Evolutionary conservation across 2,329 filamentous ascomycete species (phyloP), one percentile per base, ranked within the genome.

Genomic region (Emergomyces pasteurianus): DNA sequence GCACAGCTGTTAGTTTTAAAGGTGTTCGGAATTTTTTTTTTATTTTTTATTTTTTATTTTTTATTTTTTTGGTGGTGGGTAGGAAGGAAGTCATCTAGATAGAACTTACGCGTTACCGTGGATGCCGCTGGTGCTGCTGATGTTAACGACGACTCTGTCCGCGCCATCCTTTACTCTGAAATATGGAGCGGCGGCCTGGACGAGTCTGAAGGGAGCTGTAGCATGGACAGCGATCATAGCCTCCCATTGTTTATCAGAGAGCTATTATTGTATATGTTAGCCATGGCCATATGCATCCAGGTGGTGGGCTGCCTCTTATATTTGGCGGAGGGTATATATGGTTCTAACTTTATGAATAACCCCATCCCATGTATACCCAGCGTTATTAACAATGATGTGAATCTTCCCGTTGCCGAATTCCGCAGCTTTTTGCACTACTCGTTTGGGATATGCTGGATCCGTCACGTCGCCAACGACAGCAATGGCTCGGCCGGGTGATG

Each of bases 361-460:
- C 7, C 87, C 91, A 73, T 96, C 91, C 89, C 90, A 95, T 0
- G 91, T 95, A 76, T 90, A 95, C 49, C 90, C 90, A 0, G 90
- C 91, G 72, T 95, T 95, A 76, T 95, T 95, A 62, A 95, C 88
- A 61, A 95, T 87, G 71, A 94, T 88, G 74, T 95, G 88, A 64
- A 96, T 91, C 79, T 95, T 95, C 69, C 90, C 90, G 65, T 82
- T 79, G 62, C 91, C 91, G 70, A 95, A 95, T 55, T 86, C 86
- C 0, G 89, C 90, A 0, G 90, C 82, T 69, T 85, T 83, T 70
- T 85, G 79, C 31, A 95, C 84, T n/a, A 95, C 82, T 10, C 80
- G 77, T 63, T 84, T 80, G 70, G 92, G 81, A 74, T 94, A 92
- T 23, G 79, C 76, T 54, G 83, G 78, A 70, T 89, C 81, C 26